Base-by-base conservation (phyloP, 805 yeast genomes). In the Suhomyces vadensis region DNA sequence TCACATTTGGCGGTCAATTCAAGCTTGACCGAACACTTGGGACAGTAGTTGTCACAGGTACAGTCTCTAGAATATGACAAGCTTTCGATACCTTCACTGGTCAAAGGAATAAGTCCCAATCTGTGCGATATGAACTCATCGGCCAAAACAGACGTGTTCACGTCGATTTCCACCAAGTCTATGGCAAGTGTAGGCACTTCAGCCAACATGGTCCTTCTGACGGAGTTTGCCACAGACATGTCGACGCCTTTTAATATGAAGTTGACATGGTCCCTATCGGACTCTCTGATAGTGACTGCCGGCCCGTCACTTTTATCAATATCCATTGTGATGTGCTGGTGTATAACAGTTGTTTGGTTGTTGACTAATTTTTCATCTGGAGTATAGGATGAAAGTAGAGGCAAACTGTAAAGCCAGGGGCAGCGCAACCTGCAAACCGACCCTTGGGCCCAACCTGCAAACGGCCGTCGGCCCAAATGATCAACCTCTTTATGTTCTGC, bases 111-210 rank as follows among this genome's bases (percentile, higher is more conserved):
- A 43, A 94, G 74, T 33, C 99, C 99, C 50, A 94, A 70, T 61
- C 99, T 76, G 67, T 94, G 99, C 23, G 97, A 83, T 47, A 94
- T 79, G 61, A 94, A 94, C 67, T 94, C 99, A 65, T 94, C 99
- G 2, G 99, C 98, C 48, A 94, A 72, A 16, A 94, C 99, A 9
- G 96, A 83, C 1, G 98, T 89, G 69, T 94, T 94, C 39, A 79
- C 82, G 59, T 89, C 95, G 51, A 94, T 86, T 62, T 94, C 98
- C 37, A 94, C 99, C 50, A 92, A 79, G 60, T 94, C 99, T 46
- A 94, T 90, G 42, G 99, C 97, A 52, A 94, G 71, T 0, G 99
- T 94, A 25, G 99, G 99, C 45, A 94, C 94, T 66, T 94, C 99
- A 1, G 97, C 91, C 49, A 94, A 74, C 88, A 94, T 91, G 31